phyloP scores from a whole-genome alignment of 2,329 filamentous ascomycete species.

The Fusarium mangiferae region DNA sequence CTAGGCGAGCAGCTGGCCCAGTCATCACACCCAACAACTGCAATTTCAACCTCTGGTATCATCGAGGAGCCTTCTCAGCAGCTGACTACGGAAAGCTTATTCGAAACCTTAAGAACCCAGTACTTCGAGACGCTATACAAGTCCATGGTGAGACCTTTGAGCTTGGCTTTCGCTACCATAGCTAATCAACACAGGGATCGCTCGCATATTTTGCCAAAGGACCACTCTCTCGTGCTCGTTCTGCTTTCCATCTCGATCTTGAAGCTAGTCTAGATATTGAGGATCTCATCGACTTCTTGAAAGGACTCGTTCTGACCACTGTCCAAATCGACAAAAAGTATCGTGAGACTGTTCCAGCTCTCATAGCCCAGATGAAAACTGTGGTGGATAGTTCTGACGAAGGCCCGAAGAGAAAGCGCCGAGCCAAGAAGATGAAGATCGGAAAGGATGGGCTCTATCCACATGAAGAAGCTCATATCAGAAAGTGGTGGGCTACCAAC shows the following conservation, averaged over 20 bases:
- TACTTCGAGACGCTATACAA: slow-evolving; percentile 71
- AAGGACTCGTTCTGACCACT: slow-evolving; percentile 72
- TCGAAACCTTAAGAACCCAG: slow-evolving; percentile 67
- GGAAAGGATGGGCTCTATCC: slow-evolving; percentile 77
- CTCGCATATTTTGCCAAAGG: slow-evolving; percentile 88
- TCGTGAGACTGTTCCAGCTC: slow-evolving; percentile 72
- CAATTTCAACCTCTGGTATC: background rate
- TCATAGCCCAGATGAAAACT: slow-evolving; percentile 68
- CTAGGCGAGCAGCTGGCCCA: background rate
- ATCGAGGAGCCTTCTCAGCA: slow-evolving; percentile 37
- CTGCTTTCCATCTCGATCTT: slow-evolving; percentile 72
- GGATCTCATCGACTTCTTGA: slow-evolving; percentile 75
- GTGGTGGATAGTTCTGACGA: slow-evolving; percentile 66
- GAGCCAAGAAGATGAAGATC: slow-evolving; percentile 72
- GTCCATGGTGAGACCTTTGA: slow-evolving; percentile 63
- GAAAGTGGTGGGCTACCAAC: slow-evolving; percentile 75
- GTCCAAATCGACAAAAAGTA: slow-evolving; percentile 83
- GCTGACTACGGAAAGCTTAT: slow-evolving; percentile 62
- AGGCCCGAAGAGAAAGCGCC: slow-evolving; percentile 58
- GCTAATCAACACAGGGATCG: slow-evolving; percentile 65
- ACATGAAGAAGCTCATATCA: slow-evolving; percentile 71
- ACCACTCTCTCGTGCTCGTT: slow-evolving; percentile 78
- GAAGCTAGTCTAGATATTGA: slow-evolving; percentile 69
- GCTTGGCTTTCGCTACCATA: background rate
- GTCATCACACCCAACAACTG: background rate